These are phyloP conservation scores for Bauhinia variegata DNA, from an alignment of 306 rosid genomes.

Conservation along the genomic window DNA sequence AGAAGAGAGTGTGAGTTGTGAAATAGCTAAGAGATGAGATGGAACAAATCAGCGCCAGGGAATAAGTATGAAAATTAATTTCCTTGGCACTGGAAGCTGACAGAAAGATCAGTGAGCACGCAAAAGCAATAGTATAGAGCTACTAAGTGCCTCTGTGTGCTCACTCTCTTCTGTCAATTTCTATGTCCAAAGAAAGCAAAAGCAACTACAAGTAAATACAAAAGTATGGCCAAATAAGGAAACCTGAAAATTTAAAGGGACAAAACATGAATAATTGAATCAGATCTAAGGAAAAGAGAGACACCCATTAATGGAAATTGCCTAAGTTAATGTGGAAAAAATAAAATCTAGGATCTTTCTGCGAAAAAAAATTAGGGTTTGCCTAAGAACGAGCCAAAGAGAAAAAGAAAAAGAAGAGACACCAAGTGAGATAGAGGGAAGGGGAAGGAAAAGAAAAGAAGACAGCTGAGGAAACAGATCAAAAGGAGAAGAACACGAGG, in stretches of 20 bases:
- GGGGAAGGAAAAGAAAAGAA: neutral
- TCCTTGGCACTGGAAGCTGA: slow-evolving; percentile 64
- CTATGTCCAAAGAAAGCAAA: slow-evolving; percentile 48
- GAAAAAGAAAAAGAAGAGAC: neutral
- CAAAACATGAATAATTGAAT: slow-evolving; percentile 26
- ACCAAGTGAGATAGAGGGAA: neutral
- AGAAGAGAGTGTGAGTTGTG: neutral
- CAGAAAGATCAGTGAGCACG: slow-evolving; percentile 92
- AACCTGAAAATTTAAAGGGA: slow-evolving; percentile 13
- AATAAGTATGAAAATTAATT: neutral
- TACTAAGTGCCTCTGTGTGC: slow-evolving; percentile 81
- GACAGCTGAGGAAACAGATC: neutral
- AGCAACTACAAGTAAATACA: slow-evolving; percentile 1
- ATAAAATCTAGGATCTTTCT: slow-evolving; percentile 22
- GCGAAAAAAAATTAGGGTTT: slow-evolving; percentile 54
- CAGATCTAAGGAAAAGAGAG: slow-evolving; percentile 56
- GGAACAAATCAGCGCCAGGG: slow-evolving; percentile 42
- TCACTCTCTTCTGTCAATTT: slow-evolving; percentile 99
- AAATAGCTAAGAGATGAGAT: neutral
- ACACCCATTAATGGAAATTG: slow-evolving; percentile 43
- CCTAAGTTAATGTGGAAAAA: neutral
- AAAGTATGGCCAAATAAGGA: slow-evolving; percentile 35
- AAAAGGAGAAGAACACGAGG: neutral
- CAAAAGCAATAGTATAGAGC: slow-evolving; percentile 65
- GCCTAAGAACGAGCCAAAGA: neutral